Conservation (phyloP, 371 early-diverging fungal species). For the Haplosporangium sp. region DNA sequence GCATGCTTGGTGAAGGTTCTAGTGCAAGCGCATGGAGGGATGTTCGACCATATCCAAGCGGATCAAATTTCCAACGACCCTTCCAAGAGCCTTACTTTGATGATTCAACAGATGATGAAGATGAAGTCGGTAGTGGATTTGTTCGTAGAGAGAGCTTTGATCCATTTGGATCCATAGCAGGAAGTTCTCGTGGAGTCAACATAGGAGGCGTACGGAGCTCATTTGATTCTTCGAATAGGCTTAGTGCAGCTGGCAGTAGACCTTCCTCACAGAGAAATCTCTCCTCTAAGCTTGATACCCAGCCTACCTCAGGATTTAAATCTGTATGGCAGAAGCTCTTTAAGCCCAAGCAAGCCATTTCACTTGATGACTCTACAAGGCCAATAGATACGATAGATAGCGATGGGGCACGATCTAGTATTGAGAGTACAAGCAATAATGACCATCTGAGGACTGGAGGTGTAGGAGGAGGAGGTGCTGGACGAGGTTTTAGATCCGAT, state of each 20-base stretch:
- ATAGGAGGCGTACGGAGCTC: neutral
- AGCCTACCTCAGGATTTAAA: constrained; percentile 20
- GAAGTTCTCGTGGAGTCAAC: constrained; percentile 2
- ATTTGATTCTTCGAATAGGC: constrained; percentile 14
- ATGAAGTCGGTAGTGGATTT: constrained; percentile 25
- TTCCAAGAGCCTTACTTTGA: constrained; percentile 49
- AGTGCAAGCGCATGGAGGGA: constrained; percentile 53
- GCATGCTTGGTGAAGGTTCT: constrained; percentile 47
- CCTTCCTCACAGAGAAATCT: constrained; percentile 19
- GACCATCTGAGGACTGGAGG: constrained; percentile 3
- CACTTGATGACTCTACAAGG: constrained; percentile 15
- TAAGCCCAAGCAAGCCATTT: constrained; percentile 42
- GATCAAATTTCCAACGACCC: constrained; percentile 19
- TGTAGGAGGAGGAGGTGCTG: neutral
- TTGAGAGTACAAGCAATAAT: constrained; percentile 31
- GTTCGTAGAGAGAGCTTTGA: constrained; percentile 24
- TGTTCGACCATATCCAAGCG: constrained; percentile 32
- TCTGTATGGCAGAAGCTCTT: constrained; percentile 48
- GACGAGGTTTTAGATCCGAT: constrained; percentile 16
- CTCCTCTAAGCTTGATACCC: constrained; percentile 13
- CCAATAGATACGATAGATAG: constrained; percentile 19
- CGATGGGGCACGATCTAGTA: constrained; percentile 41
- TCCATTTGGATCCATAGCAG: constrained; percentile 5
- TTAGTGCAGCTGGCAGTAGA: constrained; percentile 11
- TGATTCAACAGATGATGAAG: constrained; percentile 50